These are phyloP conservation scores for Fusarium solani-melongenae DNA, from an alignment of 2,329 filamentous ascomycete species.

Conservation along the genomic window DNA sequence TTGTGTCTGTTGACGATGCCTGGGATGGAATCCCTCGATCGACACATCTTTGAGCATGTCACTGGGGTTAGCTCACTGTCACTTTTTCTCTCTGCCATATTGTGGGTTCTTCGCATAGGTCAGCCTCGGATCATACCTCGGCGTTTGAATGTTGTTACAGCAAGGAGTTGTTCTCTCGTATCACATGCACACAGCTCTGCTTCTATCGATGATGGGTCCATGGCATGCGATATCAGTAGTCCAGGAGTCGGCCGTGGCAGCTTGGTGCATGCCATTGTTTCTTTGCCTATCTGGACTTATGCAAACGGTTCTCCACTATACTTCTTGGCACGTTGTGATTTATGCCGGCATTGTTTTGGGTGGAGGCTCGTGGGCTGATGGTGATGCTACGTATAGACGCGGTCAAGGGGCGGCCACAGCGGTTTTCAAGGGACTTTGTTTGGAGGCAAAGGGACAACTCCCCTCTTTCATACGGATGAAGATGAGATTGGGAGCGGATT, in stretches of 20 bases:
- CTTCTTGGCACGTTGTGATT: neutral
- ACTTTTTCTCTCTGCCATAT: constrained; percentile 10
- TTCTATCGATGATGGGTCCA: neutral
- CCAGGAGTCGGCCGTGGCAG: neutral
- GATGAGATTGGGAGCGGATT: neutral
- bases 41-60: constrained; percentile 45
- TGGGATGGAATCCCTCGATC: constrained; percentile 59
- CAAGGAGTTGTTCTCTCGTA: constrained; percentile 22
- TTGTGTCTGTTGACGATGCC: constrained; percentile 73
- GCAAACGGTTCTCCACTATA: neutral
- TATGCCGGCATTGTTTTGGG: constrained; percentile 1
- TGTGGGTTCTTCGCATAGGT: constrained; percentile 26
- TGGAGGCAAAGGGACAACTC: constrained; percentile 13
- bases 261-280: neutral
- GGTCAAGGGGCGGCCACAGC: neutral
- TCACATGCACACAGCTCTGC: neutral
- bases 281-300: neutral
- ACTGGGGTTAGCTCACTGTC: neutral
- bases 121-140: constrained; percentile 34
- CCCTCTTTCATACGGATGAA: constrained; percentile 15
- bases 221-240: neutral
- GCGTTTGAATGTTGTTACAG: constrained; percentile 34
- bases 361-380: neutral
- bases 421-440: neutral
- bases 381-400: constrained; percentile 18